phyloP scores from a whole-genome alignment of 140 eudicot species.

The Oenanthe javanica region DNA sequence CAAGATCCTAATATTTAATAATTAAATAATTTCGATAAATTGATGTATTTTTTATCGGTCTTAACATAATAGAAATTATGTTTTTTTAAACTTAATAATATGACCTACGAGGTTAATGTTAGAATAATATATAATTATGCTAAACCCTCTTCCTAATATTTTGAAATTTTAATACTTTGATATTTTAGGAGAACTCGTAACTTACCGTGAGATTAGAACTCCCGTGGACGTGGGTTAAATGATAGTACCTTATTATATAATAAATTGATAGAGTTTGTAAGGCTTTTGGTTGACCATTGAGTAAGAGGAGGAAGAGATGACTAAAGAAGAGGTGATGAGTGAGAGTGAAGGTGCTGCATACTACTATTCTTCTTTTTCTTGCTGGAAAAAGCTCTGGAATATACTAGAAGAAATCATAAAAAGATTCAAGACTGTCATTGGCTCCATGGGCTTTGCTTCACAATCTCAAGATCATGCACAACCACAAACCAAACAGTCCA shows the following conservation, averaged over 20 bases:
- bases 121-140: too few relatives aligned
- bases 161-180: too few relatives aligned
- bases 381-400: neutral
- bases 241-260: neutral
- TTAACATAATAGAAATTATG: too few relatives aligned
- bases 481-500: neutral
- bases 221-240: too few relatives aligned
- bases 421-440: neutral
- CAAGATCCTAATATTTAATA: too few relatives aligned
- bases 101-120: too few relatives aligned
- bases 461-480: constrained; percentile 1
- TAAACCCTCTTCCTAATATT: too few relatives aligned
- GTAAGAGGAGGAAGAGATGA: neutral
- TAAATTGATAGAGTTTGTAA: neutral
- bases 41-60: too few relatives aligned
- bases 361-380: neutral
- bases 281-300: neutral
- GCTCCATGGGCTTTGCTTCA: neutral
- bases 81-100: too few relatives aligned
- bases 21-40: too few relatives aligned
- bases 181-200: too few relatives aligned
- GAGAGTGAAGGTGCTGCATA: neutral
- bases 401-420: neutral
- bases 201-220: too few relatives aligned
- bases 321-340: neutral